Conservation (phyloP, 768 basidiomycete genomes). For the Agrocybe chaxingu region DNA sequence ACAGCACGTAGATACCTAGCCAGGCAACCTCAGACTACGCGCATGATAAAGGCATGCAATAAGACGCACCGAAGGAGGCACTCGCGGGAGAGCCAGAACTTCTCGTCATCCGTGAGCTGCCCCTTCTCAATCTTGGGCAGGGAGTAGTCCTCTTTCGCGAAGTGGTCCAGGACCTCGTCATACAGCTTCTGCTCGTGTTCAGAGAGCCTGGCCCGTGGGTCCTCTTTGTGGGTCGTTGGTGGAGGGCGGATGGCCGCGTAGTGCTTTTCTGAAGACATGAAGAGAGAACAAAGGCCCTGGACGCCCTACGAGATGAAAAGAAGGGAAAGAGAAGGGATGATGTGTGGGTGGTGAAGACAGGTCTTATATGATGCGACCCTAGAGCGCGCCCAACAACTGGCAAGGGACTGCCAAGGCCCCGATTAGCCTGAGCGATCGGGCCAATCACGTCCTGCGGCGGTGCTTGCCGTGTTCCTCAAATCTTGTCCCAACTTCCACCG, state of each 20-base stretch:
- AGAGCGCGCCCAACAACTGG: no score
- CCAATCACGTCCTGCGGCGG: background rate
- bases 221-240: slow-evolving; percentile 20
- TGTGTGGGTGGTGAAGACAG: background rate
- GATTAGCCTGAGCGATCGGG: background rate
- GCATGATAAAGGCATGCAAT: background rate
- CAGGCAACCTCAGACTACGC: background rate
- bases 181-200: slow-evolving; percentile 47
- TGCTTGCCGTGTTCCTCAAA: no score
- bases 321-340: no score
- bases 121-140: slow-evolving; percentile 47
- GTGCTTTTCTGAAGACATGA: slow-evolving; percentile 26
- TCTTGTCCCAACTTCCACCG: no score
- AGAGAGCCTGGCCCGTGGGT: slow-evolving; percentile 35
- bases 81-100: slow-evolving; percentile 79
- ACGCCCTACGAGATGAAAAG: no score
- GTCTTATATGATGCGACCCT: background rate
- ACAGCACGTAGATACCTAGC: slow-evolving; percentile 73
- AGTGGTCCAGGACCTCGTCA: slow-evolving; percentile 56
- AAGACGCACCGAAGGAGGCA: slow-evolving; percentile 59
- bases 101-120: slow-evolving; percentile 59
- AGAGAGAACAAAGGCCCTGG: background rate
- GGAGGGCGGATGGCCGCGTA: slow-evolving; percentile 32
- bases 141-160: slow-evolving; percentile 46
- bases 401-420: no score